These are phyloP conservation scores for Heliamphora pulchella DNA, from an alignment of 179 eudicot genomes.

Conservation along the genomic window DNA sequence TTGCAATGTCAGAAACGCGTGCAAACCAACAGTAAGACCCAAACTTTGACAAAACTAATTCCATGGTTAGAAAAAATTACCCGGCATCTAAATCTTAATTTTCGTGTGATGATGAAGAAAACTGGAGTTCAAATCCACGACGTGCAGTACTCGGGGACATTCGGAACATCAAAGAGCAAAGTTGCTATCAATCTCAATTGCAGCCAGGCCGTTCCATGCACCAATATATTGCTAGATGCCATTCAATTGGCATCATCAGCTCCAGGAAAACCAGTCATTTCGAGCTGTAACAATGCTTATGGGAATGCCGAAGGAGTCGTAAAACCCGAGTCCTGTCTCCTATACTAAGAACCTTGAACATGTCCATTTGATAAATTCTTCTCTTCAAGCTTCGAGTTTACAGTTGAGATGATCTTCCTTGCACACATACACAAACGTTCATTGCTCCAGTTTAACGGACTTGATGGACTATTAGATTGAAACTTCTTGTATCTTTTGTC, in stretches of 20 bases:
- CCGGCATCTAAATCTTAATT: background rate
- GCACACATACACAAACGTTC: background rate
- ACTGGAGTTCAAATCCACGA: slow-evolving; percentile 17
- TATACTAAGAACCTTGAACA: slow-evolving; percentile 1
- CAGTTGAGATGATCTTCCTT: background rate
- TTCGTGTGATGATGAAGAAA: background rate
- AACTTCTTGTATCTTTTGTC: background rate
- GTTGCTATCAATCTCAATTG: slow-evolving; percentile 19
- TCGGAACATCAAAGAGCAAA: slow-evolving; percentile 13
- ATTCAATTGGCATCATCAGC: slow-evolving; percentile 6
- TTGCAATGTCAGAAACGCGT: slow-evolving; percentile 4
- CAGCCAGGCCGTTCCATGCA: slow-evolving; percentile 21
- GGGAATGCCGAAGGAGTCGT: slow-evolving; percentile 11
- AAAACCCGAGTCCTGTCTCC: slow-evolving; percentile 20
- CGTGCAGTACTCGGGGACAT: slow-evolving; percentile 5
- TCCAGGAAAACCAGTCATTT: slow-evolving; percentile 3
- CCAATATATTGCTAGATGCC: slow-evolving; percentile 10
- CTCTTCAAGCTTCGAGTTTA: background rate
- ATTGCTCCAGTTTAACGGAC: background rate
- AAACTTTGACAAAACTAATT: background rate
- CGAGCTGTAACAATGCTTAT: slow-evolving; percentile 19
- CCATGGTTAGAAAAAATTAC: background rate
- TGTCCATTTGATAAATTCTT: background rate
- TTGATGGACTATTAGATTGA: background rate
- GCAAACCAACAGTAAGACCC: slow-evolving; percentile 14